Evolutionary conservation across 352 stramenopile genomes (phyloP), one percentile per base, ranked within the genome.

Genomic region (Hyphochytrium catenoides): DNA sequence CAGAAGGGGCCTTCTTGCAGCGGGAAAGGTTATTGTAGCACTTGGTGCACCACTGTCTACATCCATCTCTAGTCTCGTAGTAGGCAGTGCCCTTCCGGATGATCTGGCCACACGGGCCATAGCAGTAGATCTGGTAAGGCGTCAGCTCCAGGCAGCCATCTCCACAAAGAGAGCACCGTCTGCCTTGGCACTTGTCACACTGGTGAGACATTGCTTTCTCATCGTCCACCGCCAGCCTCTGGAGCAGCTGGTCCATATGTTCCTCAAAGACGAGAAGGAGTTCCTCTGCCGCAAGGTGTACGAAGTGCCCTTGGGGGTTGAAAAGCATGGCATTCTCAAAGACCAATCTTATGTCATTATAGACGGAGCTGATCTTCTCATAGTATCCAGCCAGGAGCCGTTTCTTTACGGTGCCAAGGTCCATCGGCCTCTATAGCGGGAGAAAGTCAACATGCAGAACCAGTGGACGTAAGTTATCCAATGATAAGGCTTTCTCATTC

Each of bases 321-420:
- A 86, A 90, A 5, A 48, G 48, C 56, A 78, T 84, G 5, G 74
- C 71, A 43, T 90, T 90, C n/a, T 73, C 46, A 55, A 88, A 88
- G 36, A 86, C 70, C 17, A 86, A 51, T 6, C 63, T 59, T 20
- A 89, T 62, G 45, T 91, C 70, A 3, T 45, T 46, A 12, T 54
- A 48, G 39, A 88, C 81, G 37, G 69, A 70, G 14, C 79, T 50
- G 3, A 91, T 57, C 15, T 68, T 62, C 22, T 85, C 54, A 50
- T 93, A 93, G 12, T 55, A 28, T 3, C 64, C 74, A 35, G 54
- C 46, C n/a, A 71, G 56, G 1, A 95, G 54, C 27, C 76, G 73
- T 8, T 55, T 47, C 18, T 70, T 74, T 15, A 93, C 54, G 0
- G 79, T 95, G 2, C 66, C 64, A 2, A 95, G 46, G 46, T 95